Base-by-base conservation (phyloP, 345 rosid species). In the Hibiscus tridactylites region DNA sequence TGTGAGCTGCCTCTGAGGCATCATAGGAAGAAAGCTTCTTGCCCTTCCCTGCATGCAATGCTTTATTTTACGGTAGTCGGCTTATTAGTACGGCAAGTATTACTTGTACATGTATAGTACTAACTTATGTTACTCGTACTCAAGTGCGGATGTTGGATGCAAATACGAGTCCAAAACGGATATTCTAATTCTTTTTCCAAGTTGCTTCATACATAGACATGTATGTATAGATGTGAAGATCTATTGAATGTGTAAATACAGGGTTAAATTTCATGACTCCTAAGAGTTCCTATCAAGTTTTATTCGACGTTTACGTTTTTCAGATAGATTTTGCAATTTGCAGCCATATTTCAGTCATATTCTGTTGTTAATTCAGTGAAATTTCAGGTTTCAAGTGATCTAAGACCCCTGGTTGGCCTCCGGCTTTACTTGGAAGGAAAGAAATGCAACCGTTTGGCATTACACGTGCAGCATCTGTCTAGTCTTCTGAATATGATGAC, bases 1-100 rank as follows among this genome's bases (percentile, higher is more conserved):
- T 83, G 86, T 56, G 93, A 88, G 77, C 82, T 88, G 62, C 88
- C 93, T 61, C 86, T 88, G 28, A 69, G 93, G 71, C 93, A 88
- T 80, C 89, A 85, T 39, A 79, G 78, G 70, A 88, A 75, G 74
- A 83, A 77, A 37, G 75, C 81, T 50, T 75, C 88, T 65, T 81
- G 76, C 77, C 89, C 93, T 70, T 80, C 89, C 39, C 72, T 88
- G 79, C 62, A 33, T 17, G 16, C 37, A 52, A 12, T 24, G 42
- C 61, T n/a, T 53, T 54, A 54, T 35, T 6, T 12, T 46, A 46
- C 15, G 26, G 54, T 13, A 16, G 24, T n/a, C 21, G 58, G 58
- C 24, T 53, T 50, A 50, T 42, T 9, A 9, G 46, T 8, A 42
- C 11, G 46, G 11, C 46, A 8, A 42, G 46, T 42, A 42, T 42